phyloP scores from a whole-genome alignment of 345 rosid genomes.

The Sonneratia caseolaris region DNA sequence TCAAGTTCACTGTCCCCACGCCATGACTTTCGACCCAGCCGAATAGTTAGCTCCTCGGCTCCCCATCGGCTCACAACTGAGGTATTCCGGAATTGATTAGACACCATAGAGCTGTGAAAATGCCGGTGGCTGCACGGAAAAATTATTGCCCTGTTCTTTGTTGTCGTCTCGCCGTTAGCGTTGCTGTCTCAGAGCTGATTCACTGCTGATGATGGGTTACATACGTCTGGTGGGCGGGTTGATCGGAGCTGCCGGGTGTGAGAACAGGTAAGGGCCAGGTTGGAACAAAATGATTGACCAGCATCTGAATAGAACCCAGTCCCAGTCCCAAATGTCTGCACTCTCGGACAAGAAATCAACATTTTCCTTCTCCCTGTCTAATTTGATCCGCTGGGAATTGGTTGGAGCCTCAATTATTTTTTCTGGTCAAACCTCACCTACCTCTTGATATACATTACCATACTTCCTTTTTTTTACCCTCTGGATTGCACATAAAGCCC shows the following conservation, averaged over 20 bases:
- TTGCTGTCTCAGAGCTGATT: background rate
- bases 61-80: background rate
- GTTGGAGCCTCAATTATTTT: constrained; percentile 4
- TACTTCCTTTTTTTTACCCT: background rate
- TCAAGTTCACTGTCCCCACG: background rate
- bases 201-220: background rate
- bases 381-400: background rate
- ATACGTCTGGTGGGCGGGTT: background rate
- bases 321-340: background rate
- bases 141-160: background rate
- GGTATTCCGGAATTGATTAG: background rate
- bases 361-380: background rate
- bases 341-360: background rate
- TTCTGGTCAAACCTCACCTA: background rate
- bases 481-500: too few species aligned
- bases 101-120: background rate
- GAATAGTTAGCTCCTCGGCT: background rate
- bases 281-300: background rate
- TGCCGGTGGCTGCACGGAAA: background rate
- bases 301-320: background rate
- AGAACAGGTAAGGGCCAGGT: background rate
- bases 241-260: too few species aligned
- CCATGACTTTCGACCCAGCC: background rate
- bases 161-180: background rate
- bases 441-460: background rate